Percentiles rank a stretch among this genome's conserved stretches.
phyloP scores from a whole-genome alignment of 495 filamentous ascomycete genomes.

The Aspergillus incahuasiensis region DNA sequence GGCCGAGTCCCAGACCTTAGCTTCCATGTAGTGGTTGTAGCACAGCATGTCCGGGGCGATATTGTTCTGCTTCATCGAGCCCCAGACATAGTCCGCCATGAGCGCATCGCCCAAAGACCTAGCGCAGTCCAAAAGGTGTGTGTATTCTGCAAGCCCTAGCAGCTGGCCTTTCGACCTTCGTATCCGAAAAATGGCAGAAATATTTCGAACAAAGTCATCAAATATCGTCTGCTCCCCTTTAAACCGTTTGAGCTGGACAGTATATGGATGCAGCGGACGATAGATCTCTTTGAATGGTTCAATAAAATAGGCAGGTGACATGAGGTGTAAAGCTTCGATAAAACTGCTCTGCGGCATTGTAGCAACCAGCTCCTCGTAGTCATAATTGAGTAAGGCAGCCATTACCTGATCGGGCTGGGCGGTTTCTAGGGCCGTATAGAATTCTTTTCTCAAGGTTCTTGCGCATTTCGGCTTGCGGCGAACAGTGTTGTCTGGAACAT shows the following conservation, averaged over 20 bases:
- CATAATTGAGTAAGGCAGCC: slow-evolving; percentile 30
- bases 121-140: slow-evolving; percentile 52
- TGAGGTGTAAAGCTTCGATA: slow-evolving; percentile 32
- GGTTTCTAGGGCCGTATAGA: slow-evolving; percentile 27
- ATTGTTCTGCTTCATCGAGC: slow-evolving; percentile 33
- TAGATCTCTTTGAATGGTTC: slow-evolving; percentile 48
- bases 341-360: slow-evolving; percentile 32
- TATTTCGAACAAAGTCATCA: slow-evolving; percentile 34
- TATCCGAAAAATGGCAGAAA: slow-evolving; percentile 34
- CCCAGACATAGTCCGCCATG: slow-evolving; percentile 51
- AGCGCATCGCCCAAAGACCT: slow-evolving; percentile 40
- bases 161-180: slow-evolving; percentile 24
- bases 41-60: slow-evolving; percentile 46
- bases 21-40: slow-evolving; percentile 55
- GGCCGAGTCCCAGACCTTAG: slow-evolving; percentile 39
- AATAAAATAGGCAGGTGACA: slow-evolving; percentile 42
- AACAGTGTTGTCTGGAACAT: too few relatives aligned
- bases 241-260: slow-evolving; percentile 24
- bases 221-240: slow-evolving; percentile 30
- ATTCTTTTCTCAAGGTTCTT: slow-evolving; percentile 18
- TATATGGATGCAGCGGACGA: slow-evolving; percentile 38
- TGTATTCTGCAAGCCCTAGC: slow-evolving; percentile 48
- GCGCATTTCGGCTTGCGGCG: slow-evolving; percentile 1
- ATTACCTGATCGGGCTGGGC: slow-evolving; percentile 40
- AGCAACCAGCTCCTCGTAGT: slow-evolving; percentile 28